Conservation (phyloP, 1,284 basidiomycete genomes). For the Stereum hirsutum region DNA sequence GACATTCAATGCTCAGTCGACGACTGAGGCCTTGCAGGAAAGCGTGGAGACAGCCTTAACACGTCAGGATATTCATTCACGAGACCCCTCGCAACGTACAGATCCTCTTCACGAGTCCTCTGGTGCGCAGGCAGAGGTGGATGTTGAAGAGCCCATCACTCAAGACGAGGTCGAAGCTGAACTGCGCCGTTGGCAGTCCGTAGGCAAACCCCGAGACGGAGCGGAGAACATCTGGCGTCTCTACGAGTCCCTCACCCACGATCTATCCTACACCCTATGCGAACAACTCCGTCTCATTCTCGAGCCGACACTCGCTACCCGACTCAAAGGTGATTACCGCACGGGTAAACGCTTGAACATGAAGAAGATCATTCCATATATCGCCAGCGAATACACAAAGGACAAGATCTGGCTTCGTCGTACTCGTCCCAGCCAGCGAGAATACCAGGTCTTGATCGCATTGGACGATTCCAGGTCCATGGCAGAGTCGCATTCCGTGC, state of each 20-base stretch:
- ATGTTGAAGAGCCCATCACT: conserved; percentile 20
- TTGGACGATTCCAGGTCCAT: conserved; percentile 97
- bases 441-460: conserved; percentile 93
- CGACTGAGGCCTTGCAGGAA: conserved; percentile 21
- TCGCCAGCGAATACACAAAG: conserved; percentile 98
- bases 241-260: conserved; percentile 86
- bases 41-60: conserved; percentile 41
- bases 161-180: conserved; percentile 42
- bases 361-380: conserved; percentile 98
- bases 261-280: conserved; percentile 86
- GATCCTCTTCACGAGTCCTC: conserved; percentile 10
- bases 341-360: conserved; percentile 98
- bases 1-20: conserved; percentile 23
- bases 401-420: conserved; percentile 99
- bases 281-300: conserved; percentile 97
- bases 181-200: conserved; percentile 54
- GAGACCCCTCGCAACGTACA: conserved; percentile 8
- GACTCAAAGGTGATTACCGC: conserved; percentile 95
- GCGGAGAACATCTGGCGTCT: conserved; percentile 83
- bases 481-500: conserved; percentile 89
- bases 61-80: conserved; percentile 22
- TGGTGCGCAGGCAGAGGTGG: conserved; percentile 25
- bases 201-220: conserved; percentile 44
- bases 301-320: conserved; percentile 90
- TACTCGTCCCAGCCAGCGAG: conserved; percentile 87